Conservation (phyloP, 495 filamentous ascomycete species). For the Trichoderma gamsii region DNA sequence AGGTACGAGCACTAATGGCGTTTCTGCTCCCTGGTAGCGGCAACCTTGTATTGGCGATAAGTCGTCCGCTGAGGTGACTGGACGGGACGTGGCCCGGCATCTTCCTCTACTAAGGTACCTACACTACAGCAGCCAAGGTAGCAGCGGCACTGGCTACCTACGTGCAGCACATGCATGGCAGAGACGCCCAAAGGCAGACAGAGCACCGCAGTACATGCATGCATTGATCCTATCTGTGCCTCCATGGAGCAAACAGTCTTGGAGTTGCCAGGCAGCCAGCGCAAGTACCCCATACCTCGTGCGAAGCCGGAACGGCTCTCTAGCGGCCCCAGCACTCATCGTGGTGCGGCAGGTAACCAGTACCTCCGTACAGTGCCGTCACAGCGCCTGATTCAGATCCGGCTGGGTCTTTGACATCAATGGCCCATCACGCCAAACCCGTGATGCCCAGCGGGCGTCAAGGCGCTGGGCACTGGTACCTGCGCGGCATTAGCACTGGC, state of each 20-base stretch:
- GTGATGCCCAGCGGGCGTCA: not conserved
- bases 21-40: not conserved
- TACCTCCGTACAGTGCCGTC: conserved; percentile 2
- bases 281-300: not conserved
- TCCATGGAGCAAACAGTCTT: too few relatives aligned
- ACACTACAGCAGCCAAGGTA: too few relatives aligned
- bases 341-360: not conserved
- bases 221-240: too few relatives aligned
- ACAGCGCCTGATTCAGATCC: not conserved
- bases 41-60: not conserved
- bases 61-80: not conserved
- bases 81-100: not conserved
- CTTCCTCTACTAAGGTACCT: not conserved
- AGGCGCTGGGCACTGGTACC: conserved; percentile 10
- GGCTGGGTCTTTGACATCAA: not conserved
- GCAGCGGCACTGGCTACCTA: too few relatives aligned
- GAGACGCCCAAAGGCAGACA: too few relatives aligned
- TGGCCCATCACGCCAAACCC: not conserved
- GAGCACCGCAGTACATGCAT: too few relatives aligned
- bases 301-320: not conserved
- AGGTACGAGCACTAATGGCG: too few relatives aligned
- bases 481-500: not conserved
- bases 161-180: too few relatives aligned
- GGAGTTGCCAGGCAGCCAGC: not conserved
- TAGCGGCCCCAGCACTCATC: too few relatives aligned